phyloP scores from a whole-genome alignment of 2,329 filamentous ascomycete genomes.

The Fusarium oligoseptatum region DNA sequence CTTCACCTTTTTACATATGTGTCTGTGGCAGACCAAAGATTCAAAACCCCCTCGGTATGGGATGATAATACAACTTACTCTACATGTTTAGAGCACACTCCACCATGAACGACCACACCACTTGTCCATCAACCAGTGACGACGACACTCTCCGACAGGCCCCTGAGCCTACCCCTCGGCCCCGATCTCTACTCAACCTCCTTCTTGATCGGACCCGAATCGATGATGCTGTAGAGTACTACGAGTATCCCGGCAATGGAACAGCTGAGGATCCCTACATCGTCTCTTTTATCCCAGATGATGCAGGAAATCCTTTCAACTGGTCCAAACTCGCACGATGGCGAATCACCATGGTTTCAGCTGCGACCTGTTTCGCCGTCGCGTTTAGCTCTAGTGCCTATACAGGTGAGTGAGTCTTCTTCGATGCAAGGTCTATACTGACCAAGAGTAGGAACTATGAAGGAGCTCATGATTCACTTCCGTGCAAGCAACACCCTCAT shows the following conservation, averaged over 20 bases:
- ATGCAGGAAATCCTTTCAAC: conserved; percentile 75
- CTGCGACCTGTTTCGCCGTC: conserved; percentile 76
- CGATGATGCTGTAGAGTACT: conserved; percentile 67
- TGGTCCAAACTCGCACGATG: conserved; percentile 72
- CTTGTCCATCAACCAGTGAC: conserved; percentile 16
- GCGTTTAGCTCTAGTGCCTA: conserved; percentile 79
- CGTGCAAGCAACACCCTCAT: conserved; percentile 63
- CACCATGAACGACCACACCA: conserved; percentile 14
- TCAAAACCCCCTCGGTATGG: neutral
- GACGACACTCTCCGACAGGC: conserved; percentile 35
- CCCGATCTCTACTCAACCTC: conserved; percentile 51
- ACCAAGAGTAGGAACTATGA: conserved; percentile 47
- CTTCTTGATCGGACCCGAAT: conserved; percentile 70
- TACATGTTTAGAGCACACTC: neutral
- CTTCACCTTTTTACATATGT: neutral
- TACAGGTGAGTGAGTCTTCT: conserved; percentile 60
- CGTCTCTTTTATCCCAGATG: conserved; percentile 75
- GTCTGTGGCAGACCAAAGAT: neutral
- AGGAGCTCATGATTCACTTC: conserved; percentile 69
- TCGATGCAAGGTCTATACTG: neutral
- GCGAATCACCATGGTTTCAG: conserved; percentile 72
- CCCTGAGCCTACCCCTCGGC: conserved; percentile 1
- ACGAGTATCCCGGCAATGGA: conserved; percentile 70
- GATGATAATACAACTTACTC: neutral
- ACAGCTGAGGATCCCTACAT: conserved; percentile 76